These are phyloP conservation scores for Rhizopogon rudus DNA, from an alignment of 768 basidiomycete genomes.

Conservation along the genomic window DNA sequence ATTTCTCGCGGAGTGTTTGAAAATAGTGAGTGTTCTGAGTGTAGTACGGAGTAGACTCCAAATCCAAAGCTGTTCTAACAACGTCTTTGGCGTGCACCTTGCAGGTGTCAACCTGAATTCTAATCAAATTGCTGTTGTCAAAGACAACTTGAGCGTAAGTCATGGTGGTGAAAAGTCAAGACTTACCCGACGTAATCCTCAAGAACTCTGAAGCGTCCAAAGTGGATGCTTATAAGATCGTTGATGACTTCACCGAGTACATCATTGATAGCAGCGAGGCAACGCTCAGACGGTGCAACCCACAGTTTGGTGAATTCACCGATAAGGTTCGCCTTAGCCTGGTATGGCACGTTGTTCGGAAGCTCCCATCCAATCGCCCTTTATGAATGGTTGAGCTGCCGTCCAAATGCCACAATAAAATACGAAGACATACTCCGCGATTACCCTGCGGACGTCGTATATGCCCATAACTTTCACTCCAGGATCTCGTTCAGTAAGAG, in stretches of 20 bases:
- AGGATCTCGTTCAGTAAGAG: conserved; percentile 11
- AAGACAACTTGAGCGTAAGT: conserved; percentile 3
- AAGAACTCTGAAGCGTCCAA: conserved; percentile 37
- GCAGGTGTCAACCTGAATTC: conserved; percentile 21
- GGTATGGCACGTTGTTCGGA: conserved; percentile 27
- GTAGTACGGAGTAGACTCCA: conserved; percentile 35
- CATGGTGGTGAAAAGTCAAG: not conserved
- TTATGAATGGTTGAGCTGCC: not conserved
- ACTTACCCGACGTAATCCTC: conserved; percentile 32
- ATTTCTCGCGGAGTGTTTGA: conserved; percentile 12
- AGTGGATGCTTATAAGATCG: conserved; percentile 27
- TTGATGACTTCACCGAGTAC: conserved; percentile 26
- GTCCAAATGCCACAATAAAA: not conserved
- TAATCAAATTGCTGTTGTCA: conserved; percentile 23
- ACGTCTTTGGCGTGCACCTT: conserved; percentile 16
- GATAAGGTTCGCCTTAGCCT: conserved; percentile 27
- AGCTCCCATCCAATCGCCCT: conserved; percentile 34
- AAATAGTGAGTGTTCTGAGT: conserved; percentile 25
- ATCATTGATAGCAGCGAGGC: conserved; percentile 28
- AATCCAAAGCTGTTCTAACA: conserved; percentile 28
- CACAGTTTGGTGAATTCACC: conserved; percentile 24
- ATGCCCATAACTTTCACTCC: conserved; percentile 13
- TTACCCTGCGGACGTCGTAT: conserved; percentile 29
- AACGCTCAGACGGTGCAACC: conserved; percentile 22
- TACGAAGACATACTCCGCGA: conserved; percentile 21